A percentile compares a stretch with the other conserved stretches of the same genome.
Conservation (phyloP, 257 asterid genomes). For the Fraxinus quadrangulata region DNA sequence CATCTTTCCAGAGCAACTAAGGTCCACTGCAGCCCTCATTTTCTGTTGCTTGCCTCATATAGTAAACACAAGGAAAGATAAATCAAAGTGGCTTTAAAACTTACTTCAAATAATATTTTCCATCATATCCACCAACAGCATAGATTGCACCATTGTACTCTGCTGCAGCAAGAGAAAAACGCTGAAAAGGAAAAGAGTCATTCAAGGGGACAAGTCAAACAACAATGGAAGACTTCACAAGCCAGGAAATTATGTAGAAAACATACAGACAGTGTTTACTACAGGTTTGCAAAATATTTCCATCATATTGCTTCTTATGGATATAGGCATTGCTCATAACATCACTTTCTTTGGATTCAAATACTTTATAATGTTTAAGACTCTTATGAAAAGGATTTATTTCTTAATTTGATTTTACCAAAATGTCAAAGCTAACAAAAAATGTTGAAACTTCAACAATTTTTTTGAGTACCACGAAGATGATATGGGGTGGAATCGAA, state of each 20-base stretch:
- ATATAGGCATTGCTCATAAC: not conserved
- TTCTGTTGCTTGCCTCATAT: not conserved
- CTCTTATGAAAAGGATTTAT: not conserved
- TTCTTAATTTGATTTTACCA: not conserved
- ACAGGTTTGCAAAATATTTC: conserved; percentile 8
- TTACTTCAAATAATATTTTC: conserved; percentile 66
- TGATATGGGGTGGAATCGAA: not conserved
- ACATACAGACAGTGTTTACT: not conserved
- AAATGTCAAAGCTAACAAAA: conserved; percentile 7
- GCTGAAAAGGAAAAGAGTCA: conserved; percentile 41
- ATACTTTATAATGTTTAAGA: not conserved
- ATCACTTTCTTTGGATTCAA: not conserved
- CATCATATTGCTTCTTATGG: not conserved
- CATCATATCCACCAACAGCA: conserved; percentile 82
- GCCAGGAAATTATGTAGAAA: not conserved
- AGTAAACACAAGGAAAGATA: not conserved
- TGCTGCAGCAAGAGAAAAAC: conserved; percentile 77
- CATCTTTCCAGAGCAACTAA: conserved; percentile 7
- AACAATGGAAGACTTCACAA: not conserved
- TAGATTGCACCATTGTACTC: conserved; percentile 76
- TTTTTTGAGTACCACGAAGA: not conserved
- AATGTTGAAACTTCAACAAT: not conserved
- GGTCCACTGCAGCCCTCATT: not conserved
- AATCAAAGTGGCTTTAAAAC: conserved; percentile 28
- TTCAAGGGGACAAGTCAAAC: conserved; percentile 1